These are phyloP conservation scores for Diutina mesorugosa DNA, from an alignment of 1,139 yeast species.

Conservation along the genomic window DNA sequence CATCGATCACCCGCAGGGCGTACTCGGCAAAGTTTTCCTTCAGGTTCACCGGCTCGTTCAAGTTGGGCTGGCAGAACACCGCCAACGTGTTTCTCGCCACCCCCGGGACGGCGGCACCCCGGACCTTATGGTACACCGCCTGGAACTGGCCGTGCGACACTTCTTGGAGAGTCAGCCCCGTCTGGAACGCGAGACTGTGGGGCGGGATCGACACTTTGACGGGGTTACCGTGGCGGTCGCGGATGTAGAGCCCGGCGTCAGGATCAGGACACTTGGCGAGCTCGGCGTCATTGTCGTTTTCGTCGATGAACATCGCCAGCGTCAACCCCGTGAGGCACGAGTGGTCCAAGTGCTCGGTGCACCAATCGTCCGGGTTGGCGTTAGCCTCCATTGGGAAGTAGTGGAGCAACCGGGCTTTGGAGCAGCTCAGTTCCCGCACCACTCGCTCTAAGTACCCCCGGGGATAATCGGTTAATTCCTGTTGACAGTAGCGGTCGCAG, in stretches of 20 bases:
- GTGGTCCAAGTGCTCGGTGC: conserved; percentile 56
- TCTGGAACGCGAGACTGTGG: conserved; percentile 50
- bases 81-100: conserved; percentile 48
- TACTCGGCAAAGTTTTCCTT: conserved; percentile 37
- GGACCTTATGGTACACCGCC: conserved; percentile 52
- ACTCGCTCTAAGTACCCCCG: conserved; percentile 28
- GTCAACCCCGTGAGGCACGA: conserved; percentile 52
- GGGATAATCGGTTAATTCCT: conserved; percentile 16
- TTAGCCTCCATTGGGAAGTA: conserved; percentile 24
- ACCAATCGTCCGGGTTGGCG: conserved; percentile 31
- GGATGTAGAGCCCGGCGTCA: conserved; percentile 40
- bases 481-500: conserved; percentile 34
- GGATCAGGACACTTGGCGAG: conserved; percentile 25
- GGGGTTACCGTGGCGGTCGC: conserved; percentile 29
- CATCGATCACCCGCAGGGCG: conserved; percentile 22
- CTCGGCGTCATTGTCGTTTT: conserved; percentile 11
- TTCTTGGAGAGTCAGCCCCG: conserved; percentile 49
- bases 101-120: conserved; percentile 22
- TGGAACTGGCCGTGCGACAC: conserved; percentile 37
- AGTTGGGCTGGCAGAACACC: conserved; percentile 51
- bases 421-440: conserved; percentile 37
- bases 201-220: conserved; percentile 43
- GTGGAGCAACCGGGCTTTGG: conserved; percentile 49
- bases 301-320: conserved; percentile 40
- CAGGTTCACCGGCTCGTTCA: conserved; percentile 34